Conservation (phyloP, 805 yeast genomes). For the Ogataea kodamae region DNA sequence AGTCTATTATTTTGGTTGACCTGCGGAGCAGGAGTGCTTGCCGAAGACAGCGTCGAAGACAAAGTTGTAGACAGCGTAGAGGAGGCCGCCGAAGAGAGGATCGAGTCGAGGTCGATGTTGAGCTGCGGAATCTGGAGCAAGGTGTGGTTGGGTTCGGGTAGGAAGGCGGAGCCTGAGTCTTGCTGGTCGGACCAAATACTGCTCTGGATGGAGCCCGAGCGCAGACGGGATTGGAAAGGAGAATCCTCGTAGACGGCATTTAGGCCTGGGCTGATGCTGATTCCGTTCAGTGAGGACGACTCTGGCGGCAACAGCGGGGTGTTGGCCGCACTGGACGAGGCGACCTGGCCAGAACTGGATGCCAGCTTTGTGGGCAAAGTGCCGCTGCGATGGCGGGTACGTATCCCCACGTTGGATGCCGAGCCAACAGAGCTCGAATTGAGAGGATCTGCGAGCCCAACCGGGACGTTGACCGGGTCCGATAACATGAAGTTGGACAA, state of each 20-base stretch:
- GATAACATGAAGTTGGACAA: slow-evolving; percentile 15
- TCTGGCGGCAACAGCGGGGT: slow-evolving; percentile 22
- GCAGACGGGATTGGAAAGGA: slow-evolving; percentile 34
- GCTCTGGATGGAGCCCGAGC: slow-evolving; percentile 54
- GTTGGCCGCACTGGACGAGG: slow-evolving; percentile 17
- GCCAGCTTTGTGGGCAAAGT: slow-evolving; percentile 66
- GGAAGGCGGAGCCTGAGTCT: slow-evolving; percentile 19
- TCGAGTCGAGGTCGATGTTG: slow-evolving; percentile 26
- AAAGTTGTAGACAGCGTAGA: slow-evolving; percentile 9
- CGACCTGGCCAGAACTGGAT: slow-evolving; percentile 18
- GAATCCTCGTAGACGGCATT: slow-evolving; percentile 27
- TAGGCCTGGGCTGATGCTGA: slow-evolving; percentile 26
- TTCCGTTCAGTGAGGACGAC: slow-evolving; percentile 11
- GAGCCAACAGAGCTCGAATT: slow-evolving; percentile 21
- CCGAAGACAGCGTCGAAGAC: slow-evolving; percentile 22
- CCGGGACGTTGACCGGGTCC: slow-evolving; percentile 11
- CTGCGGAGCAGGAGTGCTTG: slow-evolving; percentile 22
- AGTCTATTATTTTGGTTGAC: slow-evolving; percentile 30
- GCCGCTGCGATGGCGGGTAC: slow-evolving; percentile 71
- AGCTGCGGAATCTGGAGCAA: slow-evolving; percentile 24
- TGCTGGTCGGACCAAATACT: slow-evolving; percentile 56
- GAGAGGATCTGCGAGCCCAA: slow-evolving; percentile 14
- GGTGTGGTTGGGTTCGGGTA: slow-evolving; percentile 16
- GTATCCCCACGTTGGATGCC: slow-evolving; percentile 37
- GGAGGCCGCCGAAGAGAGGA: slow-evolving; percentile 21